phyloP scores from a whole-genome alignment of 352 stramenopile species.

The Aphanomyces invadans region DNA sequence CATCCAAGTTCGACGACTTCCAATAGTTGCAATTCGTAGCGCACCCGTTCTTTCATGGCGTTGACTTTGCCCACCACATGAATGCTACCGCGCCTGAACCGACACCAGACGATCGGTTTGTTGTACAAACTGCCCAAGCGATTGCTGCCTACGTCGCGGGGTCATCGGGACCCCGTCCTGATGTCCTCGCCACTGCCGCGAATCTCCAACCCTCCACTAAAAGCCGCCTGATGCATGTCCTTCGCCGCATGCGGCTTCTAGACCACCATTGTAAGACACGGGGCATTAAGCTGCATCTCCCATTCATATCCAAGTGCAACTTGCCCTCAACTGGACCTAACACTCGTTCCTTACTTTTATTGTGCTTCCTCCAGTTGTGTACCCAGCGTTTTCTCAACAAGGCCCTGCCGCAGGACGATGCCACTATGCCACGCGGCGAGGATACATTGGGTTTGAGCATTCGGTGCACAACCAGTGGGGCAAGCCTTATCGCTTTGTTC shows the following conservation, averaged over 20 bases:
- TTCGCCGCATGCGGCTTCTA: slow-evolving; percentile 63
- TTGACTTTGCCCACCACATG: slow-evolving; percentile 66
- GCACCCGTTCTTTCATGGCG: slow-evolving; percentile 61
- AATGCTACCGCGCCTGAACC: slow-evolving; percentile 27
- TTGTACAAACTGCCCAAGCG: not conserved
- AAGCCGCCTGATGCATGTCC: slow-evolving; percentile 65
- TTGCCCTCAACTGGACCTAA: no score
- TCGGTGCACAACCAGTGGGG: slow-evolving; percentile 71
- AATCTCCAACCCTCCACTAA: slow-evolving; percentile 30
- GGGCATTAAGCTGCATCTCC: no score
- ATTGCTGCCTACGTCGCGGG: slow-evolving; percentile 1
- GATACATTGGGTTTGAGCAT: slow-evolving; percentile 58
- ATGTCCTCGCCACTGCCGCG: not conserved
- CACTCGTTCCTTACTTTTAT: not conserved
- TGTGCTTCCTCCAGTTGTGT: slow-evolving; percentile 37
- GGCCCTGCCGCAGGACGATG: slow-evolving; percentile 44
- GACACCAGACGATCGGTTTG: slow-evolving; percentile 7
- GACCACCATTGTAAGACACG: slow-evolving; percentile 40
- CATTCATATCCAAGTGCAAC: no score
- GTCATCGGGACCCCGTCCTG: not conserved
- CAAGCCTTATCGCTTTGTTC: slow-evolving; percentile 56
- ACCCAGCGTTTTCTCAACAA: slow-evolving; percentile 54
- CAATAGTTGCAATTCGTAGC: slow-evolving; percentile 30
- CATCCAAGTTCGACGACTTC: no score
- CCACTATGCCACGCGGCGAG: slow-evolving; percentile 41